Evolutionary conservation across 2,329 filamentous ascomycete genomes (phyloP), one percentile per base, ranked within the genome.

Genomic region (Albifimbria verrucaria): DNA sequence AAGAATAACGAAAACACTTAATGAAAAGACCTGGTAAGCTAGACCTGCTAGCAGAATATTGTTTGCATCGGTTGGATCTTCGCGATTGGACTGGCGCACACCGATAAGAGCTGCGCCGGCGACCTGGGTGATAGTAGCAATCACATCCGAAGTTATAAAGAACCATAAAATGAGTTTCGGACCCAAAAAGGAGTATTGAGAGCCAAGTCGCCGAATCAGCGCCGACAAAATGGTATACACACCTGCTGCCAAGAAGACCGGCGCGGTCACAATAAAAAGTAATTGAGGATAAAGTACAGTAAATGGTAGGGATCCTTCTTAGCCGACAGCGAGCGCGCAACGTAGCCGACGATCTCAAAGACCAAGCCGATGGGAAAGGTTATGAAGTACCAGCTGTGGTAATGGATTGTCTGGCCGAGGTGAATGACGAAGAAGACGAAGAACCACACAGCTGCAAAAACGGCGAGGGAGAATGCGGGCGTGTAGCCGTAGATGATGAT

Each of bases 221-320:
- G 75, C 71, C 0, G 74, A 77, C 7, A 83, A 69, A 46, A 80
- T 68, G n/a, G 77, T 77, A 69, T 83, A 84, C 48, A 83, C 77
- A 0, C 75, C 74, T 0, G 81, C 81, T 17, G 77, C 74, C 65
- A 83, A 76, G 60, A 83, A 80, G 36, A 84, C 81, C 1, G 81
- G 81, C 0, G 80, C 80, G 0, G 78, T 77, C 55, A 84, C 80
- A 63, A 84, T 81, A 70, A 81, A 71, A 84, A 84, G 69, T 83
- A 83, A 61, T 82, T 79, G 45, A 81, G 66, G 39, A 84, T 78
- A 57, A 83, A 84, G 69, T 76, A 83, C 36, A 76, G 66, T 17
- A 82, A 70, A 55, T 75, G 70, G 63, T 82, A 83, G 0, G 80
- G 80, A 55, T 82, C 72, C 44, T 73, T 67, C 57, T 74, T 71